A percentile compares a stretch with the other conserved stretches of the same genome.
phyloP scores from a whole-genome alignment of 2,329 filamentous ascomycete genomes.

The Coleophoma eucalyptorum region DNA sequence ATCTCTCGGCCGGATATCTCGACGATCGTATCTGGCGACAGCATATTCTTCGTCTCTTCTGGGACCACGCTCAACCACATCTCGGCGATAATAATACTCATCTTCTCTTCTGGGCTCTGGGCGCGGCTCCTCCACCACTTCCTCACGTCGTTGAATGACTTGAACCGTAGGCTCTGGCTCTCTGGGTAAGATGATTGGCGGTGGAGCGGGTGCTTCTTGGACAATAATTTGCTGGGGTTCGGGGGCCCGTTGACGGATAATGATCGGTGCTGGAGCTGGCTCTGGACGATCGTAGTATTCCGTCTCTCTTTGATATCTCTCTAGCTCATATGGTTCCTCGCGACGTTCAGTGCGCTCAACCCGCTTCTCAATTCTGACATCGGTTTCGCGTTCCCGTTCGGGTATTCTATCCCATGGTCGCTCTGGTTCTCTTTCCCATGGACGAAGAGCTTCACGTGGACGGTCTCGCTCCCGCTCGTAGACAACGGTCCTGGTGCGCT shows the following conservation, averaged over 20 bases:
- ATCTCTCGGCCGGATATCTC: conserved; percentile 28
- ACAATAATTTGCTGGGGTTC: conserved; percentile 59
- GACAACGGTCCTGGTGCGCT: conserved; percentile 28
- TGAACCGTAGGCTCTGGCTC: conserved; percentile 18
- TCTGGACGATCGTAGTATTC: conserved; percentile 56
- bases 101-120: conserved; percentile 23
- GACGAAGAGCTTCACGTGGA: conserved; percentile 26
- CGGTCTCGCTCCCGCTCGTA: conserved; percentile 43
- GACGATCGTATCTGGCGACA: conserved; percentile 33
- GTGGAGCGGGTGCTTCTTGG: conserved; percentile 49
- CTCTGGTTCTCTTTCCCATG: conserved; percentile 27
- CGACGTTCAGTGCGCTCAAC: conserved; percentile 15
- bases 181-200: conserved; percentile 41
- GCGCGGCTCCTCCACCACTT: conserved; percentile 11
- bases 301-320: conserved; percentile 57
- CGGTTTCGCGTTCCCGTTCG: conserved; percentile 19
- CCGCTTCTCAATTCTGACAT: conserved; percentile 20
- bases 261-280: conserved; percentile 45
- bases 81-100: conserved; percentile 31
- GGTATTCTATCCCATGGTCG: conserved; percentile 10
- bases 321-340: conserved; percentile 40
- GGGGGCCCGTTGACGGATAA: conserved; percentile 51
- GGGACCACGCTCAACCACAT: conserved; percentile 21
- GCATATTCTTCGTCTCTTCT: conserved; percentile 19
- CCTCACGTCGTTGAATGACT: conserved; percentile 18